Evolutionary conservation across 768 basidiomycete genomes (phyloP), one percentile per base, ranked within the genome.

Genomic region (Psilocybe cyanescens): DNA sequence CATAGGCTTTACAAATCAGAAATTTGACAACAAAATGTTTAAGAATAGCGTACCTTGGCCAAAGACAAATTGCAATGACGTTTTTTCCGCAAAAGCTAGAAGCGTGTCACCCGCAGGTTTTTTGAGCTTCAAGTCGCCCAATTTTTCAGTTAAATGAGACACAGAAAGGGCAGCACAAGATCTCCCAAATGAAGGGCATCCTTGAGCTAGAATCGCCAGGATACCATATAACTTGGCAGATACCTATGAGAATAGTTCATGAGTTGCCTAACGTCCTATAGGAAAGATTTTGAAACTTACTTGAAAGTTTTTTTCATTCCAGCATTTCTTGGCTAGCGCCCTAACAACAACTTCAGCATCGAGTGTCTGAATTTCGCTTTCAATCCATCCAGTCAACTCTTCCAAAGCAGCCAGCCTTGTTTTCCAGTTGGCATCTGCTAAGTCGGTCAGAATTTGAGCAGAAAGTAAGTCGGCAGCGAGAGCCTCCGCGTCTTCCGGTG

Each of bases 241-340:
- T 49, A 99, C 96, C 95, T 98, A 61, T 48, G 59, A 54, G 37
- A 39, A 17, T 16, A 47, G n/a, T 46, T 30, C 14, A 45, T 53
- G 11, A 30, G 24, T 16, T 1, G 44, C 3, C 35, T 24, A 24
- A 33, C 16, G 33, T 24, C 28, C 6, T 24, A 6, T n/a, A 7
- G 11, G 11, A 44, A 4, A 33, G 16, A 16, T 9, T 3, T 6
- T 50, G 29, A 31, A 5, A 69, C 75, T 58, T 61, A 92, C 96
- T 79, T 99, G 97, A 67, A 99, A 99, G 70, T 99, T 99, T 81
- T 97, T 99, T 78, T 99, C 97, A n/a, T 82, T 85, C 95, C 95
- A 98, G 2, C 96, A 95, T 65, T 92, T 94, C 81, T 97, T 99
- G 3, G 86, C 89, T 61, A 99, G 76, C 65, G 91, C 89, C 28